Conservation (phyloP, 2,329 filamentous ascomycete genomes). For the Keithomyces neogunnii region DNA sequence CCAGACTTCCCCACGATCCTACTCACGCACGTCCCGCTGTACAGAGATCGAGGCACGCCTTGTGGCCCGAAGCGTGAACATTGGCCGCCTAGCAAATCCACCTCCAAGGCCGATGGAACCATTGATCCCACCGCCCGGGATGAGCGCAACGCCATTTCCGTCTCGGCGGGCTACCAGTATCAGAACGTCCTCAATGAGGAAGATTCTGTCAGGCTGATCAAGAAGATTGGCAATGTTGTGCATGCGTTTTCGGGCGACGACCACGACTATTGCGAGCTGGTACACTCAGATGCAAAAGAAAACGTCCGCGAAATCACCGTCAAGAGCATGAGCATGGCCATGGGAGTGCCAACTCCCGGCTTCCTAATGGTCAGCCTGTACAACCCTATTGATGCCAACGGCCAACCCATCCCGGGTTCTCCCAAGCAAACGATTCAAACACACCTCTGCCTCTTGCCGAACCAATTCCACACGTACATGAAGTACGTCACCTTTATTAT, state of each 20-base stretch:
- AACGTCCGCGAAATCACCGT: slow-evolving; percentile 79
- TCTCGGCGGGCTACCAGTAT: slow-evolving; percentile 83
- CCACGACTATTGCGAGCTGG: slow-evolving; percentile 92
- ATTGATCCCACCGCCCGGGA: slow-evolving; percentile 13
- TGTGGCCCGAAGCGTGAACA: slow-evolving; percentile 83
- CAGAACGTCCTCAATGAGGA: slow-evolving; percentile 81
- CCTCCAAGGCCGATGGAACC: slow-evolving; percentile 43
- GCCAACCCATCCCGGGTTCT: slow-evolving; percentile 35
- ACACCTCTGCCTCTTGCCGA: slow-evolving; percentile 82
- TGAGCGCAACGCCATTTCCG: slow-evolving; percentile 66
- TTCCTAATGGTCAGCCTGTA: slow-evolving; percentile 85
- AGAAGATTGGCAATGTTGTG: slow-evolving; percentile 70
- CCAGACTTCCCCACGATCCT: slow-evolving; percentile 77
- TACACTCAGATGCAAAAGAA: slow-evolving; percentile 61
- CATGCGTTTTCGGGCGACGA: slow-evolving; percentile 94
- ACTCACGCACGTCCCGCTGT: slow-evolving; percentile 85
- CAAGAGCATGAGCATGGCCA: slow-evolving; percentile 91
- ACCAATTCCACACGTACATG: slow-evolving; percentile 77
- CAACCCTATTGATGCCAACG: slow-evolving; percentile 70
- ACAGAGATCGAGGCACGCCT: slow-evolving; percentile 70
- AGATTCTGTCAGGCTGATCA: slow-evolving; percentile 67
- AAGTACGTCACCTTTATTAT: slow-evolving; percentile 61
- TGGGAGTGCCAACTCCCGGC: slow-evolving; percentile 83
- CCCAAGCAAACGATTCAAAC: slow-evolving; percentile 64
- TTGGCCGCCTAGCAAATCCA: slow-evolving; percentile 59